Evolutionary conservation across 2,329 filamentous ascomycete genomes (phyloP).

Genomic region (Chalaropsis ovoidea): DNA sequence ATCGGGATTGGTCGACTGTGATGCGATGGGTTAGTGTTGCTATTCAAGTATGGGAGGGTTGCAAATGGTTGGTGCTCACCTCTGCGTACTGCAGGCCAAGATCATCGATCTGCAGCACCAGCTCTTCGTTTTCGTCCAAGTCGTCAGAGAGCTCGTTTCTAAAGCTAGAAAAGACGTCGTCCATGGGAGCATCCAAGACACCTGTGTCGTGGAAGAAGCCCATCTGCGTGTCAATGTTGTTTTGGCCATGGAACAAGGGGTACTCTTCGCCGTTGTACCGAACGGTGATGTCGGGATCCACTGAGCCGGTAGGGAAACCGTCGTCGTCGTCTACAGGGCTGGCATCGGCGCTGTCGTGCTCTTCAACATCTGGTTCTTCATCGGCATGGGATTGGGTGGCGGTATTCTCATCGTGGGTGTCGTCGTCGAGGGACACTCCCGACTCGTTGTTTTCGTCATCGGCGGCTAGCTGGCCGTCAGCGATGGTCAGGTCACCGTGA

Average conservation of each 20-base stretch:
- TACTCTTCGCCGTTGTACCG: constrained; percentile 39
- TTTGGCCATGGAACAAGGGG: constrained; percentile 33
- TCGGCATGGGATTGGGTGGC: constrained; percentile 28
- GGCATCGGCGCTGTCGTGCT: constrained; percentile 21
- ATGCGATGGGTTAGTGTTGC: constrained; percentile 28
- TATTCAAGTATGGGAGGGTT: background rate
- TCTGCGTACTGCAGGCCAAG: constrained; percentile 46
- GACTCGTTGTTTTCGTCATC: constrained; percentile 26
- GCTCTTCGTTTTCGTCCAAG: constrained; percentile 38
- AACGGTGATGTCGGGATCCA: constrained; percentile 34
- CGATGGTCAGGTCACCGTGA: constrained; percentile 14
- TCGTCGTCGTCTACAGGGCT: constrained; percentile 26
- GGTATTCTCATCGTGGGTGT: constrained; percentile 26
- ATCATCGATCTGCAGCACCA: constrained; percentile 44
- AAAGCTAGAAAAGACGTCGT: constrained; percentile 38
- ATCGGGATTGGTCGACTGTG: constrained; percentile 33
- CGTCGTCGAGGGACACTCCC: constrained; percentile 22
- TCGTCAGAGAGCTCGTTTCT: constrained; percentile 40
- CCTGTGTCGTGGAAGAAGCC: constrained; percentile 40
- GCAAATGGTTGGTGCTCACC: constrained; percentile 31
- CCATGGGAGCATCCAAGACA: constrained; percentile 38
- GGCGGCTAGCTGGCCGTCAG: background rate
- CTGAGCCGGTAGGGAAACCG: constrained; percentile 20
- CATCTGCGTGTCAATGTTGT: constrained; percentile 29
- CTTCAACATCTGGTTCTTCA: constrained; percentile 26